Evolutionary conservation across 345 rosid species (phyloP).

Genomic region (Syzygium aromaticum): DNA sequence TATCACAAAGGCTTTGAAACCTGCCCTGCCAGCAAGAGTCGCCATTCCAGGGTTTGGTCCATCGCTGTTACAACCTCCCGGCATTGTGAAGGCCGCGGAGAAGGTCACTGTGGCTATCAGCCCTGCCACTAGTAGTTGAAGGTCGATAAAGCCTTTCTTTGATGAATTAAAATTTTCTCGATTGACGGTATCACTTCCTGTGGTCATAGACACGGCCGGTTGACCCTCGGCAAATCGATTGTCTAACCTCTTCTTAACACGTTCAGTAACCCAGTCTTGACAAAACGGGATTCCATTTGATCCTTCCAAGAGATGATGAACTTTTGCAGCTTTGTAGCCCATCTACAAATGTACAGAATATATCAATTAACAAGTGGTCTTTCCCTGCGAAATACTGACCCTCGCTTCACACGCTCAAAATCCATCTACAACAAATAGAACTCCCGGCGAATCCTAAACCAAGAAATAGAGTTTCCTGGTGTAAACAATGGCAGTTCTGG

Average conservation of each 20-base stretch:
- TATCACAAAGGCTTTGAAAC: neutral
- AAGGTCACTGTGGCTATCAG: neutral
- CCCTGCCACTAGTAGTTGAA: neutral
- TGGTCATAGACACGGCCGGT: neutral
- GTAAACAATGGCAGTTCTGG: too few relatives aligned
- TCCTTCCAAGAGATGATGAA: neutral
- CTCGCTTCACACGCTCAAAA: neutral
- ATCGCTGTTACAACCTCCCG: neutral
- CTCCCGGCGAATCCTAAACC: neutral
- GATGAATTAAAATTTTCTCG: rapidly evolving
- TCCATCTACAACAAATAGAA: neutral
- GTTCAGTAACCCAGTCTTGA: neutral
- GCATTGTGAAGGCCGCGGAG: neutral
- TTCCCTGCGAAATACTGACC: neutral
- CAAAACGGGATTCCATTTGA: rapidly evolving
- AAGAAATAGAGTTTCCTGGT: too few relatives aligned
- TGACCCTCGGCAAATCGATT: neutral
- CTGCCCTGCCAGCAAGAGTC: neutral
- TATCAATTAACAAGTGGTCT: neutral
- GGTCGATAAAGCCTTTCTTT: neutral
- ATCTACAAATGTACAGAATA: neutral
- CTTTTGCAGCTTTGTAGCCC: neutral
- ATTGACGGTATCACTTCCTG: neutral
- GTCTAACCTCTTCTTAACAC: neutral
- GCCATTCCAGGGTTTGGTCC: neutral